A percentile compares a stretch with the other conserved stretches of the same genome.
Conservation (phyloP, 2,329 filamentous ascomycete genomes). For the Fusarium mexicanum region DNA sequence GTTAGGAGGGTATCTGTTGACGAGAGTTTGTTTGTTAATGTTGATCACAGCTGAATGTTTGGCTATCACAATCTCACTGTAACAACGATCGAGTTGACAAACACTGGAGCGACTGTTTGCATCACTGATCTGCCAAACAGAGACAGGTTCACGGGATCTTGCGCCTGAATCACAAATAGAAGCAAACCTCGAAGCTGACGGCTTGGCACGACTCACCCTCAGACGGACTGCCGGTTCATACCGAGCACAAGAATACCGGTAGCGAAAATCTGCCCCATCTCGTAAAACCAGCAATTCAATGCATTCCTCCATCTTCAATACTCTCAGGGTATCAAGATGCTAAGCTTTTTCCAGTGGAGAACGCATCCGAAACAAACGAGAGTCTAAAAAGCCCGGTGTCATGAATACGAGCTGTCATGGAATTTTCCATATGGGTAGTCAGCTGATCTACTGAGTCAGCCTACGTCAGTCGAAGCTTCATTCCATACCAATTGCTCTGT, state of each 20-base stretch:
- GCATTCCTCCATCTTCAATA: neutral
- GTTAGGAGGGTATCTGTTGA: neutral
- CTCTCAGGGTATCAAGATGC: conserved; percentile 7
- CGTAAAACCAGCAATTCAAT: neutral
- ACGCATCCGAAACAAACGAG: conserved; percentile 27
- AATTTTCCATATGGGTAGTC: conserved; percentile 1
- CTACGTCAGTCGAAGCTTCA: neutral
- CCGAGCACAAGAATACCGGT: neutral
- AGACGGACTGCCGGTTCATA: neutral
- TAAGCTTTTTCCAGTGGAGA: conserved; percentile 40
- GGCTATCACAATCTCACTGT: neutral
- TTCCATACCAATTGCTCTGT: neutral
- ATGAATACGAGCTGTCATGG: conserved; percentile 6
- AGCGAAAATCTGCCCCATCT: neutral
- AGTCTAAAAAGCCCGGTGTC: conserved; percentile 9
- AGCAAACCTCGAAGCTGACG: neutral
- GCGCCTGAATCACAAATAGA: neutral
- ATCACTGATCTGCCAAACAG: neutral
- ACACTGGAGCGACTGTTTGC: neutral
- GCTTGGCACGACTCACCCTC: conserved; percentile 11
- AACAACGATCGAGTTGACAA: neutral
- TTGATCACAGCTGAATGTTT: neutral
- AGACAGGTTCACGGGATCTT: neutral
- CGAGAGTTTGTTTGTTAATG: neutral
- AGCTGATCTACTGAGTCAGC: conserved; percentile 14